Percentiles rank a stretch among this genome's conserved stretches.
These are phyloP conservation scores for Cutaneotrichosporon sp. DNA, from an alignment of 1,284 basidiomycete genomes.

Conservation along the genomic window DNA sequence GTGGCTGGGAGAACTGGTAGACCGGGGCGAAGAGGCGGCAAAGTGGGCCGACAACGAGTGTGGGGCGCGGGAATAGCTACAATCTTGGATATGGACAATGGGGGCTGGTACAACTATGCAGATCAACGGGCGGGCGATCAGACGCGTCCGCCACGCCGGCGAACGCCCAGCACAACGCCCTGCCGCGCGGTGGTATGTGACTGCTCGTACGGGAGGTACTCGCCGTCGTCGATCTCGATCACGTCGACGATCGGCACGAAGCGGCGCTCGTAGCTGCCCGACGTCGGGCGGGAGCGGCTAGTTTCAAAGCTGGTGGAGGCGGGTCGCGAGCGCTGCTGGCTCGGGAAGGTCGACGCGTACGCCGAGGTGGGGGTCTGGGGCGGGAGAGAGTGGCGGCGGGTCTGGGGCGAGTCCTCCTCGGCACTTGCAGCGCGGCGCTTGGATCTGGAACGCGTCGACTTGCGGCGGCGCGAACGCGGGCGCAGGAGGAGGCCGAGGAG, in stretches of 20 bases:
- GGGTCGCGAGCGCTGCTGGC: constrained; percentile 2
- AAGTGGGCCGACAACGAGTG: background rate
- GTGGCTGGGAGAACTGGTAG: no score
- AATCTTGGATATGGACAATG: background rate
- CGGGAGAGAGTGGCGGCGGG: background rate
- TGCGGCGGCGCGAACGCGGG: constrained; percentile 10
- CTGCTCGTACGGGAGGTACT: constrained; percentile 5
- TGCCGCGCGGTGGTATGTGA: constrained; percentile 24
- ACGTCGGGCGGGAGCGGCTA: background rate
- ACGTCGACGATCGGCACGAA: constrained; percentile 25
- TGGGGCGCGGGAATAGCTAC: background rate
- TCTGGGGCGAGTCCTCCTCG: background rate
- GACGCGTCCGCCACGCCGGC: constrained; percentile 20
- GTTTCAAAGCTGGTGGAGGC: background rate
- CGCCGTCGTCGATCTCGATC: constrained; percentile 15
- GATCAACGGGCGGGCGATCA: background rate
- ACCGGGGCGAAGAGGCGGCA: background rate
- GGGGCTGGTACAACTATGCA: background rate
- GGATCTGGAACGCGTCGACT: background rate
- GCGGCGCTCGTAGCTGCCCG: constrained; percentile 16
- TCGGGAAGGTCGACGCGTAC: no score
- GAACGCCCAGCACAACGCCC: constrained; percentile 31
- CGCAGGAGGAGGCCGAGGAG: constrained; percentile 26
- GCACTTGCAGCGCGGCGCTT: constrained; percentile 5
- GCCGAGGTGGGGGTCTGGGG: background rate